Evolutionary conservation across 192 early-diverging fungal species (phyloP), one percentile per base, ranked within the genome.

Genomic region (Coemansia sp.): DNA sequence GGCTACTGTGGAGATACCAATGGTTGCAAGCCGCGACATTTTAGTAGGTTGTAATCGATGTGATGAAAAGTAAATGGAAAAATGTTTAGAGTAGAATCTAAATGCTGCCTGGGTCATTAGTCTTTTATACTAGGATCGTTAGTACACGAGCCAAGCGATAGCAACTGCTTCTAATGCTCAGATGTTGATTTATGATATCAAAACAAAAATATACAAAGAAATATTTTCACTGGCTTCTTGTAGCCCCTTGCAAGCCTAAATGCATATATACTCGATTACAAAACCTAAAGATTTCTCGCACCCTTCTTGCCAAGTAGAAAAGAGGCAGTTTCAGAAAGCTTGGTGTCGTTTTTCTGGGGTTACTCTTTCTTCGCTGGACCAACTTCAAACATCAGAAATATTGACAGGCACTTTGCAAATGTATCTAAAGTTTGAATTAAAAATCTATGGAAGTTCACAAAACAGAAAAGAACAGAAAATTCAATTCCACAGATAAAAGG

Each of bases 11-110:
- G 29, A 57, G 33, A 57, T 57, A 20, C 55, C 55, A 18, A 57
- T 57, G 30, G 18, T 31, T 57, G 31, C 13, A 18, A 57, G 55
- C 18, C 55, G 55, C 16, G 31, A 33, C 55, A 57, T 57, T 30
- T 34, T 34, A 0, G 55, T 33, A 51, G 5, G 48, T 23, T 26
- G 18, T n/a, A 46, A n/a, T n/a, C n/a, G 8, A 23, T 51, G 48
- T 13, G 48, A 51, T 1, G 21, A 51, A 25, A 25, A 51, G 25
- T 49, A 25, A 51, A 51, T 51, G 21, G 26, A 51, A 15, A 7
- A 51, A 26, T 6, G 5, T 15, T 15, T 51, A 10, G 15, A 26
- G n/a, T n/a, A n/a, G n/a, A n/a, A n/a, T n/a, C n/a, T n/a, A n/a
- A n/a, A n/a, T n/a, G n/a, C n/a, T n/a, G n/a, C n/a, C n/a, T n/a